phyloP scores from a whole-genome alignment of 257 asterid genomes.

The Jacaranda copaia region DNA sequence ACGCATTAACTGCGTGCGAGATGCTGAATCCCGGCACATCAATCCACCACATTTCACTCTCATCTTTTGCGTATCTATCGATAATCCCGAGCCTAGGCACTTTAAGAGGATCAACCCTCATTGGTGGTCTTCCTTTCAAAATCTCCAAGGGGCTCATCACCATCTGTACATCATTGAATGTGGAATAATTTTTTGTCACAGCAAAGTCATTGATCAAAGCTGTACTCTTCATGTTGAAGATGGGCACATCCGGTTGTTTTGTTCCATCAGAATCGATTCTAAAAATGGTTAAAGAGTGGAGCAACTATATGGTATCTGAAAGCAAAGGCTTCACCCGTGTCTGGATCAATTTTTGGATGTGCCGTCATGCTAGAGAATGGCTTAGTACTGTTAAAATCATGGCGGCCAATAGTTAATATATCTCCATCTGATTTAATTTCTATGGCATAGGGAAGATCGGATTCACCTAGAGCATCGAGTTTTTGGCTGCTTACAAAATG shows the following conservation, averaged over 20 bases:
- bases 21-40: constrained; percentile 52
- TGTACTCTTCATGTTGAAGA: constrained; percentile 45
- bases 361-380: constrained; percentile 54
- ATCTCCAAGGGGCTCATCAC: constrained; percentile 45
- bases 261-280: constrained; percentile 46
- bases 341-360: constrained; percentile 57
- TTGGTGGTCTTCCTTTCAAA: constrained; percentile 46
- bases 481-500: too few species aligned
- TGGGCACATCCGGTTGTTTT: constrained; percentile 47
- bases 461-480: constrained; percentile 45
- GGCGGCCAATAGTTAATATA: constrained; percentile 51
- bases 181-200: constrained; percentile 49
- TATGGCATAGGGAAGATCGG: constrained; percentile 53
- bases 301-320: constrained; percentile 45
- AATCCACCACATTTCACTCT: constrained; percentile 52
- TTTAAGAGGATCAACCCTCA: constrained; percentile 37
- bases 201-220: constrained; percentile 62
- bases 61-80: constrained; percentile 51
- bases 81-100: constrained; percentile 56
- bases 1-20: constrained; percentile 51
- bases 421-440: constrained; percentile 49
- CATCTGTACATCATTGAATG: constrained; percentile 51
- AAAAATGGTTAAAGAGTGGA: constrained; percentile 52
- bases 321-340: constrained; percentile 51
- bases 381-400: constrained; percentile 39